Percentiles rank a stretch among this genome's conserved stretches.
These are phyloP conservation scores for Linnemannia exigua DNA, from an alignment of 192 early-diverging fungal species.

Conservation along the genomic window DNA sequence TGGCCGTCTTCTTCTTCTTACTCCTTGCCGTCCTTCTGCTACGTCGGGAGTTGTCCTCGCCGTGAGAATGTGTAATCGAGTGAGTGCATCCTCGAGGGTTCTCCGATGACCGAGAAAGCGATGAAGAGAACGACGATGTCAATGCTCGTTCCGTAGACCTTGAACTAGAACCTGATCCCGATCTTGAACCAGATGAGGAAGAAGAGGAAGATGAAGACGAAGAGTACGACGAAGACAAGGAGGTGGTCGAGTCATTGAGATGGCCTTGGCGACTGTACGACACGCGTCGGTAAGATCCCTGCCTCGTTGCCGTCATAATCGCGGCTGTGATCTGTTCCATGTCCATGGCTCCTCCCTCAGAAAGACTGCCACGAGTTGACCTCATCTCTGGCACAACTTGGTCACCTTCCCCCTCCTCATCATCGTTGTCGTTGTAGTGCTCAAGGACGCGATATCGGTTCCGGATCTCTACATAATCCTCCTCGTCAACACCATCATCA, in stretches of 20 bases:
- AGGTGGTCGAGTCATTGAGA: neutral
- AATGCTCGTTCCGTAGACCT: neutral
- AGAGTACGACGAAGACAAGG: neutral
- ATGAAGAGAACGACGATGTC: slow-evolving; percentile 4
- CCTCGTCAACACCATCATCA: neutral
- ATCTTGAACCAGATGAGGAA: neutral
- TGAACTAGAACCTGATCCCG: neutral
- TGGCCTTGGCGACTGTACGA: slow-evolving; percentile 20
- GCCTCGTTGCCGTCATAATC: slow-evolving; percentile 1
- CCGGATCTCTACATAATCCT: neutral
- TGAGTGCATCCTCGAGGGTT: neutral
- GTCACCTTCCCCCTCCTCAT: neutral
- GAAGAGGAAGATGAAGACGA: neutral
- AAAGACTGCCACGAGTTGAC: neutral
- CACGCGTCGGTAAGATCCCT: slow-evolving; percentile 17
- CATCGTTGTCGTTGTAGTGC: neutral
- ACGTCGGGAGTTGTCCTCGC: neutral
- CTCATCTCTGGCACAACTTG: slow-evolving; percentile 4
- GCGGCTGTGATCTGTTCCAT: slow-evolving; percentile 23
- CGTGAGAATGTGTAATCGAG: slow-evolving; percentile 13
- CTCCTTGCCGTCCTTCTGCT: neutral
- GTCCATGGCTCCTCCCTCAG: neutral
- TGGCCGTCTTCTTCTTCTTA: neutral
- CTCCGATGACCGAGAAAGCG: neutral
- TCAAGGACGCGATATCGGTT: neutral